A percentile compares a stretch with the other conserved stretches of the same genome.
These are phyloP conservation scores for Zasmidium citrigriseum DNA, from an alignment of 2,329 filamentous ascomycete genomes.

Conservation along the genomic window DNA sequence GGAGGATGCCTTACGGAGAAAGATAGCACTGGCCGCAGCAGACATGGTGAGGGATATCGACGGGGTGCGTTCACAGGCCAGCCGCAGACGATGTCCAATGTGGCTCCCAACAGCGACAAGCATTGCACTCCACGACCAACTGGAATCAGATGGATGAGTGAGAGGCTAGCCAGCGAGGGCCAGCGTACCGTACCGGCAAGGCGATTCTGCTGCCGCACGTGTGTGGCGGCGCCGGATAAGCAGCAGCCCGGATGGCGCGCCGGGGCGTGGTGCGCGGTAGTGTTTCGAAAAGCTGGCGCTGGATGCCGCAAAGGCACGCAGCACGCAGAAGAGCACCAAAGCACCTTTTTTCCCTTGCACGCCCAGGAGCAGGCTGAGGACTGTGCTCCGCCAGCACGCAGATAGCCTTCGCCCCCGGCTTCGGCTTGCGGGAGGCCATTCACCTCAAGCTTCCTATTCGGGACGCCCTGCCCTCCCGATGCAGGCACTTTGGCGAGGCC, in stretches of 20 bases:
- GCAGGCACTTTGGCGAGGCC: conserved; percentile 10
- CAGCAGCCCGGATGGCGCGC: not conserved
- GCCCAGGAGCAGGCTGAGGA: not conserved
- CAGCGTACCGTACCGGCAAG: not conserved
- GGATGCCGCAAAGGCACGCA: too few species aligned
- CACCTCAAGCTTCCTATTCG: conserved; percentile 11
- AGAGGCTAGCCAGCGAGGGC: not conserved
- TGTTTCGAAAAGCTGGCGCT: too few species aligned
- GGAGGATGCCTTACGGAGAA: not conserved
- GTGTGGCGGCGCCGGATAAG: not conserved
- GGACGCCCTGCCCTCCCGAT: conserved; percentile 11
- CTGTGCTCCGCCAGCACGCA: not conserved
- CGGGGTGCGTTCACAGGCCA: not conserved
- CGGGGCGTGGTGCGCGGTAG: too few species aligned
- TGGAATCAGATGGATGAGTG: not conserved
- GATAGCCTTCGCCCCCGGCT: conserved; percentile 7
- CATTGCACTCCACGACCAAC: not conserved
- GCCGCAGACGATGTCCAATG: not conserved
- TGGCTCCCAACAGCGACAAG: not conserved
- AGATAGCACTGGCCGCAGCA: not conserved
- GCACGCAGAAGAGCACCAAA: too few species aligned
- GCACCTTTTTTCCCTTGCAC: not conserved
- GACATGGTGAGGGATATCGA: not conserved
- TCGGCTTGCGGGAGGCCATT: conserved; percentile 8
- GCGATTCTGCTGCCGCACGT: not conserved